Evolutionary conservation across 31 red algal species (phyloP), one percentile per base, ranked within the genome.

Genomic region (Endocladia muricata): DNA sequence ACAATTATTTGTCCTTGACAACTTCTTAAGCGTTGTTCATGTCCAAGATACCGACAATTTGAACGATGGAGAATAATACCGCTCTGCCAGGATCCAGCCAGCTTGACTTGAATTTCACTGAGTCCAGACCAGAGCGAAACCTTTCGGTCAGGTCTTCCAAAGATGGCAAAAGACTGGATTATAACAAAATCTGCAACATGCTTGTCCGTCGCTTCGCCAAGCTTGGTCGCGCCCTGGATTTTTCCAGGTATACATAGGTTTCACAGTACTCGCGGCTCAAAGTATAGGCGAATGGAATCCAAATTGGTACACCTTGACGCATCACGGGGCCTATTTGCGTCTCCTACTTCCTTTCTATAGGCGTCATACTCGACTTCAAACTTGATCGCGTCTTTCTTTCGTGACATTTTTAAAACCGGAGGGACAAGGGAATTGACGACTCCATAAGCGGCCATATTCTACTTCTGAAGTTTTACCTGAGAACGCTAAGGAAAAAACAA

Each of bases 111-210:
- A 47, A 66, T 15, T 40, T 66, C 26, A 79, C 56, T 33, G 75
- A 36, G n/a, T 66, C 35, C 60, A 79, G 33, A 2, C 58, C 75
- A 25, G 75, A 64, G 2, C 41, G 9, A 37, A 79, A 28, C 3
- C 75, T 56, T 36, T 79, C 75, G 5, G 75, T 44, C 34, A 79
- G 3, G 38, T 79, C 57, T 23, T 63, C 29, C 28, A 60, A 60
- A 41, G 75, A 2, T 22, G 56, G 39, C 35, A 19, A 4, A 29
- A 44, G 15, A 36, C 35, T 48, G n/a, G 75, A 29, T 19, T 79
- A 56, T 29, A 79, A 65, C 57, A 56, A 79, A 19, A n/a, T 21
- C 34, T 42, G 63, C 26, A 11, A 65, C 75, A 34, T 13, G 40
- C 43, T 19, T 60, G 40, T 39, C 75, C 22, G 75, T 79, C 13